Base-by-base conservation (phyloP, 805 yeast genomes). In the Metschnikowia gelsemii region DNA sequence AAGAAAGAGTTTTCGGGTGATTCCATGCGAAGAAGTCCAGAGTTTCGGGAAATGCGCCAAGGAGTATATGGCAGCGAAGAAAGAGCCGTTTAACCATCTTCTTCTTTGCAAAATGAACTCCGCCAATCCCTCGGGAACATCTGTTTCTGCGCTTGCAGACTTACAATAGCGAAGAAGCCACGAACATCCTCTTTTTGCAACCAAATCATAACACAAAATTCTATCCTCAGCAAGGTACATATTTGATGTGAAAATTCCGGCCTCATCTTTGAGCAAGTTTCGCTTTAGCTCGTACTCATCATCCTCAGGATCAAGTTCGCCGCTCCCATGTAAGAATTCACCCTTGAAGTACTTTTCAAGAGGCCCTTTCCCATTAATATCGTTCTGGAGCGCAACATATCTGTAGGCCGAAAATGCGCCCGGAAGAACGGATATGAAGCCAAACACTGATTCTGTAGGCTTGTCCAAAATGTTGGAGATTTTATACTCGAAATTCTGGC, bases 221-320 rank as follows among this genome's bases (percentile, higher is more conserved):
- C 86, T 76, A 55, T 80, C 86, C 60, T 80, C 86, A 42, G 86
- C 86, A 50, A 80, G 63, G 54, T 80, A 80, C 86, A 80, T 80
- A 56, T 80, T 80, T 43, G 80, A 79, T 18, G 82, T 76, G 65
- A 80, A 80, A 49, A 80, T 79, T 2, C 75, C 75, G 0, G 75
- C 73, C 48, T 70, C 73, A 40, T 68, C 72, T 41, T 66, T 59
- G 51, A 65, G 43, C 51, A 63, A 57, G 9, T 52, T 55, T 13
- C 60, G 56, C 48, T 70, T 70, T 46, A 70, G 54, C 33, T 62
- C 64, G 42, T 62, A 66, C 44, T 70, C 75, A 51, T 76, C 80
- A 38, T 74, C 77, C 63, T 78, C 74, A 3, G 80, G 83, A 47
- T 79, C 80, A 29, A 79, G 62, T 8, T 80, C 81, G 21, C 78